These are phyloP conservation scores for Rutstroemia sydowiana DNA, from an alignment of 2,329 filamentous ascomycete species.

Conservation along the genomic window DNA sequence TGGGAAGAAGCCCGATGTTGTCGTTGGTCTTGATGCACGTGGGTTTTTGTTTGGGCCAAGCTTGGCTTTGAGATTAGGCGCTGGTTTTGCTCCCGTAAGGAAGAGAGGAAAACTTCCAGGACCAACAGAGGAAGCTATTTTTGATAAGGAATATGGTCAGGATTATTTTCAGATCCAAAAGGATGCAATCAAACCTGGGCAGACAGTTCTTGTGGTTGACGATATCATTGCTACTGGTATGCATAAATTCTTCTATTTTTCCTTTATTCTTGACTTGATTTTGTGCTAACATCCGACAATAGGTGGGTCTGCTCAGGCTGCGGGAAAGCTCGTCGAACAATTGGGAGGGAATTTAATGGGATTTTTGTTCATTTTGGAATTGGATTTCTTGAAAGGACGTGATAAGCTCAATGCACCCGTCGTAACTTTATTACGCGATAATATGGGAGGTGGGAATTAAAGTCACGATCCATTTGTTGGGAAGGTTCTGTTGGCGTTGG, in stretches of 20 bases:
- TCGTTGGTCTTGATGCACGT: constrained; percentile 87
- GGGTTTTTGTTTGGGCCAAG: constrained; percentile 94
- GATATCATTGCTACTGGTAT: constrained; percentile 97
- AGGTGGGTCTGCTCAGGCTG: constrained; percentile 89
- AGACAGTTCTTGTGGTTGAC: constrained; percentile 89
- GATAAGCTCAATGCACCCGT: constrained; percentile 82
- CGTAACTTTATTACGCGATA: constrained; percentile 70
- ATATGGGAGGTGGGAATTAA: constrained; percentile 28
- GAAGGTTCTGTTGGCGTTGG: constrained; percentile 21
- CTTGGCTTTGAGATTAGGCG: constrained; percentile 73
- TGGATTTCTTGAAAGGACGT: constrained; percentile 85
- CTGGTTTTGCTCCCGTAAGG: constrained; percentile 84
- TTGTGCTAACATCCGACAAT: constrained; percentile 10
- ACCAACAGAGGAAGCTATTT: constrained; percentile 74
- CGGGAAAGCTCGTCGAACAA: constrained; percentile 77
- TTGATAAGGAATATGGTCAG: constrained; percentile 91
- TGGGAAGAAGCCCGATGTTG: constrained; percentile 67
- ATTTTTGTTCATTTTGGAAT: constrained; percentile 92
- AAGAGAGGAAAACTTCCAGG: constrained; percentile 96
- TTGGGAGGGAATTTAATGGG: constrained; percentile 80
- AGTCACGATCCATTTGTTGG: constrained; percentile 1
- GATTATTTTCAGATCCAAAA: constrained; percentile 96
- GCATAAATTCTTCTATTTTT: constrained; percentile 24
- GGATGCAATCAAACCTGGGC: constrained; percentile 74
- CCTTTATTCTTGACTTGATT: not conserved